Base-by-base conservation (phyloP, 1,284 basidiomycete species). In the Leccinum subrobustum region DNA sequence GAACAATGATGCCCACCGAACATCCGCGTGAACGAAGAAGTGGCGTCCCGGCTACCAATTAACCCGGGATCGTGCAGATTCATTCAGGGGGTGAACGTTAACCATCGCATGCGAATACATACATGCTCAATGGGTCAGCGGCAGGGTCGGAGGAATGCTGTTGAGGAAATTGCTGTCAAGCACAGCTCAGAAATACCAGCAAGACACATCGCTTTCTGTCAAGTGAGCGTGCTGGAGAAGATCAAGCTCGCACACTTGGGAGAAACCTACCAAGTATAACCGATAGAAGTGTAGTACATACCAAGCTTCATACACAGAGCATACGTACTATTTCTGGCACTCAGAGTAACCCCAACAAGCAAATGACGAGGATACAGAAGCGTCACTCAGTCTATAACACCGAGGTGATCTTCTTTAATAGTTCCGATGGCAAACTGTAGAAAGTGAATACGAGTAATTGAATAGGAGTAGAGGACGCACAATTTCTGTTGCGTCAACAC, bases 401-500 rank as follows among this genome's bases (percentile, higher is more conserved):
- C 94, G 48, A 96, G 78, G 73, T 93, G 95, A 73, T 96, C 94
- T 76, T 96, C 95, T 78, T 96, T 96, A 75, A 96, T 95, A 3
- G 92, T 95, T 12, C 93, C 93, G 65, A 96, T 96, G 2, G 93
- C 93, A 69, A 95, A 96, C 92, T 95, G 62, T 4, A 52, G 23
- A 29, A 35, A 59, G 12, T 58, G 42, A 56, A 31, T 59, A 29
- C 37, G 31, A 42, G 29, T 39, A 20, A 27, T 23, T 53, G 44
- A 33, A 61, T 53, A 29, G 14, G 48, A 52, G 59, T 35, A 11
- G 8, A 39, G 23, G 16, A 83, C 90, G 68, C 73, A 95, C 94
- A 69, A 99, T 98, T 75, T 98, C 96, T 27, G 95, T 98, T 20
- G 96, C 96, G 73, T 99, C 96, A 7, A 98, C 93, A 70, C 96